These are phyloP conservation scores for Sporothrix pallida DNA, from an alignment of 2,329 filamentous ascomycete species.

Conservation along the genomic window DNA sequence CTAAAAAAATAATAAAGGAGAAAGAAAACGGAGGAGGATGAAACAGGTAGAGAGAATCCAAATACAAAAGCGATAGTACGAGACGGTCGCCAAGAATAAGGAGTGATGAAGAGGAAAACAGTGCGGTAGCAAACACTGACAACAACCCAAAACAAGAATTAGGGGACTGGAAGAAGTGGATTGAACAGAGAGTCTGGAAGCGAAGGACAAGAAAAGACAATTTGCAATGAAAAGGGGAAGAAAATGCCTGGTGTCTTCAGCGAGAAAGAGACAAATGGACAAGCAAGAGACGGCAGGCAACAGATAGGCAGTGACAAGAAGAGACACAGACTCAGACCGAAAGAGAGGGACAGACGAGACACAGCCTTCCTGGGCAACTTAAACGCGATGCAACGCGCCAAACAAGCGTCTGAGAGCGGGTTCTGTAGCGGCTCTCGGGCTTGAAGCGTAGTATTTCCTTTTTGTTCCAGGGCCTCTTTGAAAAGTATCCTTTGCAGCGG, in stretches of 20 bases:
- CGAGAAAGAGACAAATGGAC: background rate
- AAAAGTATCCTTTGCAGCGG: background rate
- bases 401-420: background rate
- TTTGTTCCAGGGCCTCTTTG: background rate
- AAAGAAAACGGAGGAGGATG: background rate
- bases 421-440: background rate
- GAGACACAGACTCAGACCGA: background rate
- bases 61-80: background rate
- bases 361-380: slow-evolving; percentile 19
- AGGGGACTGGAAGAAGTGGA: background rate
- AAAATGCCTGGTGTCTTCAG: background rate
- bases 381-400: slow-evolving; percentile 19
- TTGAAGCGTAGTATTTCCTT: background rate
- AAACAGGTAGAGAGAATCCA: slow-evolving; percentile 2
- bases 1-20: background rate
- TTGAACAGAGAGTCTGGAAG: background rate
- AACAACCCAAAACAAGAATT: background rate
- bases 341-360: background rate
- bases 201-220: background rate
- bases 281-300: background rate
- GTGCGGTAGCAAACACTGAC: background rate
- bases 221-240: background rate
- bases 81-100: background rate
- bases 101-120: background rate
- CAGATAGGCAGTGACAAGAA: background rate